These are phyloP conservation scores for Zanthoxylum bungeanum DNA, from an alignment of 345 rosid genomes.

Conservation along the genomic window DNA sequence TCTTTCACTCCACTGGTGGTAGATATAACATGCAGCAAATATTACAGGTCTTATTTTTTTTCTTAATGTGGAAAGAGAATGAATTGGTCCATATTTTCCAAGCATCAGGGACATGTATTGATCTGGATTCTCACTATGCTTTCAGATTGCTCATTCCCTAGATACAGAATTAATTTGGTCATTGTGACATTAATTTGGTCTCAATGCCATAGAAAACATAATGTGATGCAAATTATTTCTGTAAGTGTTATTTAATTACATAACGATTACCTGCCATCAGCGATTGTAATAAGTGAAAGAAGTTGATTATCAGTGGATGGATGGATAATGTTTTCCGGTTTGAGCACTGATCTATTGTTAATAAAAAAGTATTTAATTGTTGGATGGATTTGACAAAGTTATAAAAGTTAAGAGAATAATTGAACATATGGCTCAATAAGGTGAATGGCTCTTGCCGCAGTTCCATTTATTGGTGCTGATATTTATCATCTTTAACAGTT, in stretches of 20 bases:
- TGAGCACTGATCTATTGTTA: neutral
- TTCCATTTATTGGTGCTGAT: neutral
- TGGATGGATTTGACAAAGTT: neutral
- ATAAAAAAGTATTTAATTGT: neutral
- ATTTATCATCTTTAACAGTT: neutral
- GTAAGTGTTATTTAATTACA: neutral
- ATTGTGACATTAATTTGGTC: neutral
- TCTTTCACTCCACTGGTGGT: neutral
- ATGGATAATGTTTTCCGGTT: neutral
- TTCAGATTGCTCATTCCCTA: neutral
- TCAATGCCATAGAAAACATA: neutral
- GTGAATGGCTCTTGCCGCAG: neutral
- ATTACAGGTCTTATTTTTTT: neutral
- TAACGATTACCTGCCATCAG: neutral
- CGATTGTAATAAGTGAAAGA: neutral
- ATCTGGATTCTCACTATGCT: constrained; percentile 4
- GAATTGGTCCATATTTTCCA: neutral
- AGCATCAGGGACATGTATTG: neutral
- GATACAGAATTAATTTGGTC: neutral
- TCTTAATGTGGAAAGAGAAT: neutral
- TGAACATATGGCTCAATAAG: neutral
- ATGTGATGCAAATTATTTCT: neutral
- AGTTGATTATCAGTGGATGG: neutral
- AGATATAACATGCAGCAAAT: neutral
- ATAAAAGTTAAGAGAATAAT: neutral